Base-by-base conservation (phyloP, 805 yeast genomes). In the Yamadazyma tumulicola region DNA sequence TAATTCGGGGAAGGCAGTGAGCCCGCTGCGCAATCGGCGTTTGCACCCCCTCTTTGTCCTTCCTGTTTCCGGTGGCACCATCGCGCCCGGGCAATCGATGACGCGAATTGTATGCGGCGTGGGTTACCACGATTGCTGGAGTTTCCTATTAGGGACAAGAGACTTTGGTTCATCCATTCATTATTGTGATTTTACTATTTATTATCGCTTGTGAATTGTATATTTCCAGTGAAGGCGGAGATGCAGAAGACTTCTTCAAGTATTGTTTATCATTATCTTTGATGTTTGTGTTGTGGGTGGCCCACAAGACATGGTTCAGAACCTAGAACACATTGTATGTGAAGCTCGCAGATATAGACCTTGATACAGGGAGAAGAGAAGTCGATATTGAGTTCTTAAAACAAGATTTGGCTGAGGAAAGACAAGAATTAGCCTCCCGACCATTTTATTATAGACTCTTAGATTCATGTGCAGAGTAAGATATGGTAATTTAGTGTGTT, bases 211-310 rank as follows among this genome's bases (percentile, higher is more conserved):
- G 67, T 17, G 63, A 61, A 40, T 48, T 66, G 34, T 66, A 68
- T 61, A 55, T 62, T 5, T 57, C 72, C 3, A 47, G n/a, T n/a
- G n/a, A n/a, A n/a, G n/a, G n/a, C n/a, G n/a, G n/a, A n/a, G 51
- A 35, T 38, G 69, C 64, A 8, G 49, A 46, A 20, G 54, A 53
- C 4, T 77, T 77, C 56, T 74, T 77, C 64, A 63, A 75, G 49
- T 57, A 68, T 38, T 76, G 77, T 56, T 52, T 75, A 40, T 72
- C 75, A 24, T 57, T 72, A 27, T 64, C 70, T 12, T 62, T 70
- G 22, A 63, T 72, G 57, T 39, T 77, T 22, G 46, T 66, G 1
- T 58, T 75, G 37, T 72, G 67, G 55, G 29, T 65, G 20, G 58
- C 57, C 12, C 74, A 73, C 57, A 72, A 68, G 46, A 54, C 62